Percentiles rank a stretch among this genome's conserved stretches.
phyloP scores from a whole-genome alignment of 2,329 filamentous ascomycete genomes.

The Colletotrichum spaethianum region DNA sequence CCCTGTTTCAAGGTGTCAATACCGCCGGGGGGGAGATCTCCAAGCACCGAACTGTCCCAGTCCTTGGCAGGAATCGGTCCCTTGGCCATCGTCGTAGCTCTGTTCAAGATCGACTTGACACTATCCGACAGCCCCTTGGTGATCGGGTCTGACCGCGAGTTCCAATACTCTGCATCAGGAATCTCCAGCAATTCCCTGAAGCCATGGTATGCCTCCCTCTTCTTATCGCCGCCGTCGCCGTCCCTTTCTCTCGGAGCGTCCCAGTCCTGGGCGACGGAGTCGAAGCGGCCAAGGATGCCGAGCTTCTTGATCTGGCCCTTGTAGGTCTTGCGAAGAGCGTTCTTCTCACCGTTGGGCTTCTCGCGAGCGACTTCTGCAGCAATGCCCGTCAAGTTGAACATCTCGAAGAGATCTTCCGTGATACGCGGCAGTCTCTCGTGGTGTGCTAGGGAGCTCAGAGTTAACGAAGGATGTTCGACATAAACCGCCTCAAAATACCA shows the following conservation, averaged over 20 bases:
- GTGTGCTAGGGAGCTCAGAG: constrained; percentile 62
- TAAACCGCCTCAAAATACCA: constrained; percentile 43
- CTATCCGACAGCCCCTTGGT: constrained; percentile 64
- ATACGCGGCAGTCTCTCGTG: constrained; percentile 62
- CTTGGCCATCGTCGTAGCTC: constrained; percentile 70
- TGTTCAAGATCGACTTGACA: constrained; percentile 60
- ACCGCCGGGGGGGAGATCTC: constrained; percentile 64
- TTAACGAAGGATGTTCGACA: constrained; percentile 58
- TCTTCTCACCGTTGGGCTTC: constrained; percentile 77
- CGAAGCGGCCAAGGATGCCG: constrained; percentile 73
- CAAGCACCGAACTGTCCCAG: constrained; percentile 73
- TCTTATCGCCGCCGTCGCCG: constrained; percentile 56
- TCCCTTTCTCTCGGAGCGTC: constrained; percentile 61
- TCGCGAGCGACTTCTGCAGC: constrained; percentile 74
- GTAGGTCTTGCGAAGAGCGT: constrained; percentile 77
- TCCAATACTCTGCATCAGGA: constrained; percentile 55
- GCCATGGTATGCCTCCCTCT: constrained; percentile 65
- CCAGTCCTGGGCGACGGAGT: constrained; percentile 65
- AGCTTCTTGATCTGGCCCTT: constrained; percentile 78
- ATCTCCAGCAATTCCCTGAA: constrained; percentile 66
- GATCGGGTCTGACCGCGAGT: constrained; percentile 63
- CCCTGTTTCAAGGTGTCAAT: constrained; percentile 56
- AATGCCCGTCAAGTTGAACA: constrained; percentile 69
- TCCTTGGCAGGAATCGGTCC: constrained; percentile 67
- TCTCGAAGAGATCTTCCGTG: constrained; percentile 71